A percentile compares a stretch with the other conserved stretches of the same genome.
These are phyloP conservation scores for Daedaleopsis nitida DNA, from an alignment of 768 basidiomycete species.

Conservation along the genomic window DNA sequence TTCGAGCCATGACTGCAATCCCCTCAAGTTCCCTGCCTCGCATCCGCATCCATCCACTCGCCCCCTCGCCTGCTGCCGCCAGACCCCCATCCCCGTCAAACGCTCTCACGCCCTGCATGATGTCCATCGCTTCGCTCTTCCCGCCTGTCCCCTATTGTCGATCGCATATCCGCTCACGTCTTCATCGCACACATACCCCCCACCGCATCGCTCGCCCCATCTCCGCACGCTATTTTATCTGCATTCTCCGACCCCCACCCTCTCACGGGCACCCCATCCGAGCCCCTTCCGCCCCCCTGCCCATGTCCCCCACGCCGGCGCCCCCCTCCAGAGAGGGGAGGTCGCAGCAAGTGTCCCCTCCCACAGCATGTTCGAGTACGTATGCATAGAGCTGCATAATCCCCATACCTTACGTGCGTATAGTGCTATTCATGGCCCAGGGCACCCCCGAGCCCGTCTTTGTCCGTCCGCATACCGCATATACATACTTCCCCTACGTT, in stretches of 20 bases:
- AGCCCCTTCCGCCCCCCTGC: background rate
- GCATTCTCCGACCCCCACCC: constrained; percentile 2
- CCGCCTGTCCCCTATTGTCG: constrained; percentile 1
- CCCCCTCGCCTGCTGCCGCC: background rate
- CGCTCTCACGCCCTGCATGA: constrained; percentile 5
- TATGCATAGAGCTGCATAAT: constrained; percentile 13
- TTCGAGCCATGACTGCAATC: constrained; percentile 49
- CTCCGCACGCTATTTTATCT: constrained; percentile 19
- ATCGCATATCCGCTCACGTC: constrained; percentile 7
- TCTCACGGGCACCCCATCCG: background rate
- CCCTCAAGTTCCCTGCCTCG: background rate
- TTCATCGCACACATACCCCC: constrained; percentile 18
- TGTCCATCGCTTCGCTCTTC: constrained; percentile 1
- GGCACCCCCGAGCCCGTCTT: too few relatives aligned
- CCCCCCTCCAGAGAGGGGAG: background rate
- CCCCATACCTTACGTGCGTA: constrained; percentile 13
- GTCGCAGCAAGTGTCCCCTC: background rate
- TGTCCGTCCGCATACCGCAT: background rate
- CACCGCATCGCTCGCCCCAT: constrained; percentile 16
- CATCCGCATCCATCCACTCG: background rate
- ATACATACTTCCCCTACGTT: constrained; percentile 12
- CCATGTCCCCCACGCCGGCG: background rate
- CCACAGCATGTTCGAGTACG: constrained; percentile 3
- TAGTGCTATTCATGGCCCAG: background rate
- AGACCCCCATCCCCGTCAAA: background rate